Base-by-base conservation (phyloP, 176 grass and related monocot species). In the Secale cereale region DNA sequence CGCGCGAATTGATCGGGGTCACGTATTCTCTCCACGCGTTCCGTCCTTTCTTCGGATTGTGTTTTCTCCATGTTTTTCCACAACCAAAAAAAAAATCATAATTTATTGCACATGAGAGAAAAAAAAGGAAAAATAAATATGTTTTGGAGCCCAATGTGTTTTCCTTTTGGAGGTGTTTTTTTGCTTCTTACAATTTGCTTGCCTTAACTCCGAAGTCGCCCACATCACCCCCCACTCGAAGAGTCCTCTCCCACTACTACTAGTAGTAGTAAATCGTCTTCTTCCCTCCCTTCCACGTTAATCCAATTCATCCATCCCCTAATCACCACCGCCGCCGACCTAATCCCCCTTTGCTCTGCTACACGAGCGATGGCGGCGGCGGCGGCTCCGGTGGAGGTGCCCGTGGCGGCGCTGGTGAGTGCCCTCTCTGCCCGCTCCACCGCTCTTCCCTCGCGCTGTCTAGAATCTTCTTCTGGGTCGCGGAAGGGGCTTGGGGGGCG, bases 381-480 rank as follows among this genome's bases (percentile, higher is more conserved):
- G 52, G n/a, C 52, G 20, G 40, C 14, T 80, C 37, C 78, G 39
- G 78, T 45, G 5, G 87, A 84, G 76, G 76, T 84, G 10, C 86
- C 86, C 8, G 81, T 40, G 74, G 3, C 56, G 43, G 59, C 27
- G 10, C 77, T 83, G 83, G 88, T 89, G 78, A 89, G 83, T 78
- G 52, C 52, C n/a, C n/a, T n/a, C n/a, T n/a, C n/a, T n/a, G n/a
- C n/a, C 31, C 31, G 31, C 62, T 67, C 20, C 65, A 7, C 14
- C 8, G n/a, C n/a, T 29, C n/a, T n/a, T n/a, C n/a, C n/a, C n/a
- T n/a, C n/a, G n/a, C n/a, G n/a, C n/a, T n/a, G n/a, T n/a, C n/a
- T n/a, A n/a, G n/a, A n/a, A n/a, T n/a, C n/a, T n/a, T n/a, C n/a
- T n/a, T n/a, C n/a, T n/a, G n/a, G n/a, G n/a, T n/a, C n/a, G n/a